Conservation (phyloP, 352 stramenopile genomes). For the Aphanomyces astaci region DNA sequence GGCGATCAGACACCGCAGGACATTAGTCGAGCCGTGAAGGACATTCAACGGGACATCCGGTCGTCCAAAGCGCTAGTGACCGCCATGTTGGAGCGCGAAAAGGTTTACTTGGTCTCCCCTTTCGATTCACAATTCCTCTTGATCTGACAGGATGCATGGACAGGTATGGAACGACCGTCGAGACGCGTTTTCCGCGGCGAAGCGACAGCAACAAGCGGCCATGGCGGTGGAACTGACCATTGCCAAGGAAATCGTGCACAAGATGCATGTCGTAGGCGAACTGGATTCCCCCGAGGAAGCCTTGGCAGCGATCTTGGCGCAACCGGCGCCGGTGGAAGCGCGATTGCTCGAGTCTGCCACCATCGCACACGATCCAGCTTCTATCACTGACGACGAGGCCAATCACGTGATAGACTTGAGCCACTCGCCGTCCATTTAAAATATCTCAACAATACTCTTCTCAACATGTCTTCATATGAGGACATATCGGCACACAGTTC, state of each 20-base stretch:
- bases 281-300: neutral
- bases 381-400: neutral
- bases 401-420: conserved; percentile 7
- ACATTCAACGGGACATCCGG: conserved; percentile 11
- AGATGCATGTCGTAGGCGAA: conserved; percentile 16
- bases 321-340: conserved; percentile 11
- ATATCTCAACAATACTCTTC: no score
- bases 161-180: conserved; percentile 13
- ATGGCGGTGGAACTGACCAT: conserved; percentile 15
- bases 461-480: no score
- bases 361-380: no score
- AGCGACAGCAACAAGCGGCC: conserved; percentile 13
- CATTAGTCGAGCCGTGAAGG: conserved; percentile 11
- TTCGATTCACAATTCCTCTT: no score
- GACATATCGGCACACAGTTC: no score
- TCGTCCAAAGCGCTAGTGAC: conserved; percentile 1
- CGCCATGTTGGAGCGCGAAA: conserved; percentile 14
- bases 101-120: neutral
- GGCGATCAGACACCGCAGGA: conserved; percentile 17
- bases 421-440: conserved; percentile 7
- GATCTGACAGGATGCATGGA: neutral
- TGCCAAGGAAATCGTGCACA: conserved; percentile 19
- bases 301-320: conserved; percentile 5
- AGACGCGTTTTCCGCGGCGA: neutral
- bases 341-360: neutral